Base-by-base conservation (phyloP, 352 stramenopile genomes). In the Globisporangium irregulare region DNA sequence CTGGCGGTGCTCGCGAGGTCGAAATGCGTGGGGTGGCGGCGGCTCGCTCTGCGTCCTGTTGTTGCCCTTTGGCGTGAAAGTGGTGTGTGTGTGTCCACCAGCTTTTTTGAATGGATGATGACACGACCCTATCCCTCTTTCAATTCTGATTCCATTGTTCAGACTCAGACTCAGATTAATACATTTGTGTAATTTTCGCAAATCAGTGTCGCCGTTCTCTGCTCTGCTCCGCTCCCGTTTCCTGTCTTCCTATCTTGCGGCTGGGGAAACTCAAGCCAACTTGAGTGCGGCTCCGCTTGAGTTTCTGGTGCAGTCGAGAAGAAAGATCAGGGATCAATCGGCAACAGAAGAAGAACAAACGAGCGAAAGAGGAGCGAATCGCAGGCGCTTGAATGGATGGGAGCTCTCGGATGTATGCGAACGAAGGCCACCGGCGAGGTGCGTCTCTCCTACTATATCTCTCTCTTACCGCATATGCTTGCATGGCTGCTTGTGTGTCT, bases 331-430 rank as follows among this genome's bases (percentile, higher is more conserved):
- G 55, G 32, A 59, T n/a, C 27, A 69, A 59, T n/a, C 27, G 65
- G 25, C 10, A 22, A 51, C 27, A 4, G 34, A 67, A 27, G 9
- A 56, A 65, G 68, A 58, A 51, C 38, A 18, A 46, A 46, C 38
- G 38, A 46, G 38, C 18, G 43, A 66, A 56, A 27, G 46, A 63
- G 20, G 34, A 48, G 61, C 61, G 57, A 60, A 62, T 57, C 50
- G 55, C 22, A n/a, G 24, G 25, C 54, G 51, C 22, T 56, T 73
- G 69, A 54, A 80, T 82, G 76, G 69, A 80, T 80, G 76, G 73
- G 59, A 73, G 68, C 71, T 66, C 53, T 67, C 73, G 68, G 56
- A 78, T 66, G 73, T 64, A 70, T 64, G 72, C 46, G 54, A 55
- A 73, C 57, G 75, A 70, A 29, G 70, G 69, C 22, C 27, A 71